Conservation (phyloP, 2,329 filamentous ascomycete genomes). For the Aspergillus neoniger region DNA sequence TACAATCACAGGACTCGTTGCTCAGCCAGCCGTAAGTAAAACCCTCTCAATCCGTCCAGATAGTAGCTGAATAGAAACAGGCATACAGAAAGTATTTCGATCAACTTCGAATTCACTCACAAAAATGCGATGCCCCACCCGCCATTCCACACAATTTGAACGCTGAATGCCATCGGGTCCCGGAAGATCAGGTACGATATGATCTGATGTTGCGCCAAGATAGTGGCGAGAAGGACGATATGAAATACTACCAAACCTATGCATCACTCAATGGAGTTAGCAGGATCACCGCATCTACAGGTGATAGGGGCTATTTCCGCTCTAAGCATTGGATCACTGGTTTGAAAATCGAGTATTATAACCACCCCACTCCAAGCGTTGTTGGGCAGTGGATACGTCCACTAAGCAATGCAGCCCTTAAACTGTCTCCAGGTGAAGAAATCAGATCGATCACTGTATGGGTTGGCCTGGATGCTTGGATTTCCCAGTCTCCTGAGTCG, state of each 20-base stretch:
- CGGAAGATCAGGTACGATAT: constrained; percentile 11
- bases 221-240: neutral
- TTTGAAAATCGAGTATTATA: constrained; percentile 14
- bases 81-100: neutral
- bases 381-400: constrained; percentile 16
- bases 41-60: neutral
- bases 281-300: constrained; percentile 11
- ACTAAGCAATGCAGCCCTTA: neutral
- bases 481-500: neutral
- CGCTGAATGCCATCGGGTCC: constrained; percentile 8
- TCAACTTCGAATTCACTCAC: constrained; percentile 9
- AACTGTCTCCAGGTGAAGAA: constrained; percentile 7
- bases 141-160: neutral
- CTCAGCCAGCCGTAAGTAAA: neutral
- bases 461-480: neutral
- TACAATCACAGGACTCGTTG: constrained; percentile 11
- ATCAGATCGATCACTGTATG: constrained; percentile 11
- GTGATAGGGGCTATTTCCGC: constrained; percentile 6
- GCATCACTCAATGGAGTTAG: constrained; percentile 13
- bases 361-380: constrained; percentile 7
- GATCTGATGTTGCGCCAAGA: constrained; percentile 11
- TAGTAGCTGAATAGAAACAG: constrained; percentile 1
- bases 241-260: constrained; percentile 12
- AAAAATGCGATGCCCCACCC: constrained; percentile 1
- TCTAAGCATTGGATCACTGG: constrained; percentile 6